A percentile compares a stretch with the other conserved stretches of the same genome.
phyloP scores from a whole-genome alignment of 352 stramenopile genomes.

The Pythium insidiosum region DNA sequence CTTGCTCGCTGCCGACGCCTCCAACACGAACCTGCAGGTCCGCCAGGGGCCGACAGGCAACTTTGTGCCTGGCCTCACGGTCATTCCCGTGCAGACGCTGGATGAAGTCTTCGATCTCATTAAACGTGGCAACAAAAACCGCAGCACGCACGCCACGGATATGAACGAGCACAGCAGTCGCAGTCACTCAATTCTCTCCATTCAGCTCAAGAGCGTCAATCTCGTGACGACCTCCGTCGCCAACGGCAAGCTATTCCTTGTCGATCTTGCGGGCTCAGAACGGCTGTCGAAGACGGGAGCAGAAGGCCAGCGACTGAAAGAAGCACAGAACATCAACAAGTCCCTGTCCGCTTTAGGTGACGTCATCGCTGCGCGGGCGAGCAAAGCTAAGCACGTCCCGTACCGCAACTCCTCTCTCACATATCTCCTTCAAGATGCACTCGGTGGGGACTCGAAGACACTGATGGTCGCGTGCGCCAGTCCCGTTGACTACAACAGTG shows the following conservation, averaged over 20 bases:
- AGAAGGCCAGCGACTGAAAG: conserved; percentile 80
- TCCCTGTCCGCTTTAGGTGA: conserved; percentile 94
- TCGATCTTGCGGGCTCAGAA: conserved; percentile 88
- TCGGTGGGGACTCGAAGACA: conserved; percentile 89
- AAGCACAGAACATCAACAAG: conserved; percentile 93
- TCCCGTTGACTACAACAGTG: conserved; percentile 87
- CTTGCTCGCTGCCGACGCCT: conserved; percentile 80
- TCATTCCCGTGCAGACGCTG: conserved; percentile 62
- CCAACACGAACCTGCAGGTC: conserved; percentile 76
- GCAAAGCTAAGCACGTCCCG: conserved; percentile 89
- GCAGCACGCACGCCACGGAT: conserved; percentile 77
- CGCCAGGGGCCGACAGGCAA: conserved; percentile 77
- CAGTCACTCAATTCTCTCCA: conserved; percentile 82
- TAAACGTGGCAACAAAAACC: conserved; percentile 80
- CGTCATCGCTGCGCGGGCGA: conserved; percentile 90
- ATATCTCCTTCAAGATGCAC: conserved; percentile 89
- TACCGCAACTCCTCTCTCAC: conserved; percentile 94
- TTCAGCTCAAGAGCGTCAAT: conserved; percentile 80
- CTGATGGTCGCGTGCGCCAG: conserved; percentile 90
- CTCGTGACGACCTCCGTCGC: conserved; percentile 63
- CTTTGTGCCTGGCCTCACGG: conserved; percentile 75
- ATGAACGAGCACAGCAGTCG: conserved; percentile 89
- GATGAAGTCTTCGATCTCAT: conserved; percentile 84
- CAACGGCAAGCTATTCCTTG: conserved; percentile 78
- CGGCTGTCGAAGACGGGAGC: conserved; percentile 86